Conservation (phyloP, 139 green algal genomes). For the Monoraphidium neglectum region DNA sequence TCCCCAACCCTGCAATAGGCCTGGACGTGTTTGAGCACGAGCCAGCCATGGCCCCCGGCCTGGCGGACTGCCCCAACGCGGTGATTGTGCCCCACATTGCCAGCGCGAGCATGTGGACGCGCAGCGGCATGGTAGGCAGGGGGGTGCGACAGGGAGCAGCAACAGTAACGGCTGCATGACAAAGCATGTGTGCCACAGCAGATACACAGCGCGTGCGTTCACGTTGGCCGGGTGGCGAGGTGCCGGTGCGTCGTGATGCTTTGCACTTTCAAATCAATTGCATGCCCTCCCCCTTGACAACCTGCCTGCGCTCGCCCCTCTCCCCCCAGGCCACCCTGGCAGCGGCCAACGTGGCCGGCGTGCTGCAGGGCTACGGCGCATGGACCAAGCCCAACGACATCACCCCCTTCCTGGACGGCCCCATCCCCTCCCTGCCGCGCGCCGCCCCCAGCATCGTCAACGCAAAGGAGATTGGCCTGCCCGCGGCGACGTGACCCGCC, state of each 20-base stretch:
- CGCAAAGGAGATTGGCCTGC: constrained; percentile 83
- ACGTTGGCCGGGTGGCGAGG: too few relatives aligned
- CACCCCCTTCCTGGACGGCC: constrained; percentile 85
- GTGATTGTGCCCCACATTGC: constrained; percentile 99
- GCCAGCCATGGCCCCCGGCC: constrained; percentile 92
- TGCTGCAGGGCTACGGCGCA: constrained; percentile 70
- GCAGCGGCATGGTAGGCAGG: constrained; percentile 83
- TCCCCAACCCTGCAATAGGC: constrained; percentile 36
- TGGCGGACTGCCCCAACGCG: constrained; percentile 89
- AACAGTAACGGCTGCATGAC: too few relatives aligned
- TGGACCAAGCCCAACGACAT: constrained; percentile 80
- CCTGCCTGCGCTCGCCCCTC: background rate
- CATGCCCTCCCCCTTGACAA: too few relatives aligned
- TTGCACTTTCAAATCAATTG: too few relatives aligned
- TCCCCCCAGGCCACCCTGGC: constrained; percentile 85
- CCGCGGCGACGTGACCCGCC: background rate
- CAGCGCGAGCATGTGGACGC: constrained; percentile 92
- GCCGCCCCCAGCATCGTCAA: constrained; percentile 95
- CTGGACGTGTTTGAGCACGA: constrained; percentile 99
- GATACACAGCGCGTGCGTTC: too few relatives aligned
- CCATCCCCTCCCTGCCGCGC: constrained; percentile 70
- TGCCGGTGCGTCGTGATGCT: too few relatives aligned
- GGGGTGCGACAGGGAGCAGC: too few relatives aligned
- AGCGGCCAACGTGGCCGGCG: constrained; percentile 88
- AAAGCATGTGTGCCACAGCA: too few relatives aligned